Base-by-base conservation (phyloP, 768 basidiomycete genomes). In the Collybia nuda region DNA sequence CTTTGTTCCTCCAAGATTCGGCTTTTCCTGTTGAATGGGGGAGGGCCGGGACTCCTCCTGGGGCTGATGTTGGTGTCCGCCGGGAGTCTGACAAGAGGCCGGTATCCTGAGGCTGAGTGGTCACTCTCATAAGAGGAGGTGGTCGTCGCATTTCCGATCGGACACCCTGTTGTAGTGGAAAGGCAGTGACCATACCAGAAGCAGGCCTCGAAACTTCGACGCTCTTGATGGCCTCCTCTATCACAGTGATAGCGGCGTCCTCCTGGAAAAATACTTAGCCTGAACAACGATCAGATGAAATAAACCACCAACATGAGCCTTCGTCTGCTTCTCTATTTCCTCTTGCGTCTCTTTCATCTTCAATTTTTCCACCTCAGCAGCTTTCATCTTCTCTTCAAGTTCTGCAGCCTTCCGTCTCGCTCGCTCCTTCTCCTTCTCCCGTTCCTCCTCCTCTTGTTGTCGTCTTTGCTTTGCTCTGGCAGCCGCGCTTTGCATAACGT, bases 401-500 rank as follows among this genome's bases (percentile, higher is more conserved):
- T 89, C 88, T 9, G 75, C 79, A 22, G 90, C 92, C 66, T 94
- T 96, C 68, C 71, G 80, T 53, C 81, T 76, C 12, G 93, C 93
- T 14, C 93, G 76, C 58, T 93, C 91, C 57, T 82, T 81, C 65
- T 87, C 86, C 41, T 81, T 85, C 62, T 90, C 85, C 14, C 92
- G 78, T 56, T 89, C 86, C 53, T 84, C 86, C 62, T 95, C 93
- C 57, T 94, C 93, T 44, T 87, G 79, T 59, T 90, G 85, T 41
- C 90, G 74, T 47, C 93, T 75, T 54, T 86, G 79, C 60, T 82
- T 86, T 5, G 93, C 93, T 36, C 91, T 80, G 54, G 90, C 91
- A 1, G 93, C 93, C 5, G 89, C 89, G 48, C 67, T 79, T 52
- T 92, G 91, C 93, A 94, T 93, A 15, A 85, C 70, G 40, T 84